Evolutionary conservation across 345 rosid genomes (phyloP), one percentile per base, ranked within the genome.

Genomic region (Kernera saxatilis): DNA sequence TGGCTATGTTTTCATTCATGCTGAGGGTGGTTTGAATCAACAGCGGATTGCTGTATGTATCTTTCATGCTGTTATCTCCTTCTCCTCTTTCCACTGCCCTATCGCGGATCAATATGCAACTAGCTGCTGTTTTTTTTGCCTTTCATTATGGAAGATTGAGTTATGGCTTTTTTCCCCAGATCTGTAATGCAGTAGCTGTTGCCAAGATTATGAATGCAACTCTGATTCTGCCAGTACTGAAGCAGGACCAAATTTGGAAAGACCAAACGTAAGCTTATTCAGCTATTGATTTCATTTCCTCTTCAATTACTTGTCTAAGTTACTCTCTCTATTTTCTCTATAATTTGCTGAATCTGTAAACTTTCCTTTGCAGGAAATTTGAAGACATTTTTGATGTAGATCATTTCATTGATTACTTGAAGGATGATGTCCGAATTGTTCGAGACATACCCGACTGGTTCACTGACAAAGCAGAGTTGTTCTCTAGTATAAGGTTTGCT

Each of bases 231-330:
- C 99, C 99, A 44, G 99, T 95, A 35, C 74, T 95, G 75, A 95
- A 95, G 89, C 99, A 95, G 79, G 99, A 95, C 75, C 99, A 95
- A 77, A 95, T 95, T 72, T 92, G 99, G 99, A 92, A 95, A 73
- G 99, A 95, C 79, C 96, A 92, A 78, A 95, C 99, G 97, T 95
- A 66, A 67, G 91, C 72, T 73, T 10, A n/a, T 53, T 6, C 9
- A 10, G 30, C 41, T 59, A 15, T 48, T 55, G 33, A 27, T 23
- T 58, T 59, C 27, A 25, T 33, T 15, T 53, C 13, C 26, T 41
- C 53, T 56, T 29, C 3, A 25, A 6, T 29, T 29, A 19, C 18
- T 55, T 53, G 18, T 37, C 40, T 62, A 25, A 37, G 40, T 26
- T 48, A 33, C 11, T 54, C 45, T 15, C 41, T 68, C 22, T 37